Conservation (phyloP, 257 asterid species). For the Solanum habrochaites region DNA sequence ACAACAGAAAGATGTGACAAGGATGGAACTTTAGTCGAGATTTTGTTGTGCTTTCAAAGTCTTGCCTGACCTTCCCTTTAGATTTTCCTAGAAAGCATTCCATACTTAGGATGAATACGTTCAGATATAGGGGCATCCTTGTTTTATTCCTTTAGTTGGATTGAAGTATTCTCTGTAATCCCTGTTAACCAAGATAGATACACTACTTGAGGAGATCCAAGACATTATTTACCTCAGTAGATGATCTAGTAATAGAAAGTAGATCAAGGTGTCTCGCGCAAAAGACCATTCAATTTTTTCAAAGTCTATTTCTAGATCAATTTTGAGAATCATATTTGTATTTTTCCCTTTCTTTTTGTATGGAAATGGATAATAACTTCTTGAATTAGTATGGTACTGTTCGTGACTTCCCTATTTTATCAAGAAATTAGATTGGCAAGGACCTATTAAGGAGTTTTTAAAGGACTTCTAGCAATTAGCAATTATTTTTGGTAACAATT, state of each 20-base stretch:
- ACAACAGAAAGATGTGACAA: too few relatives aligned
- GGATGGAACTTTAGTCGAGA: background rate
- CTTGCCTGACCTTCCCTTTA: too few relatives aligned
- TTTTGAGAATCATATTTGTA: too few relatives aligned
- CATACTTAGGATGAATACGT: too few relatives aligned
- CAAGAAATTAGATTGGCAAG: background rate
- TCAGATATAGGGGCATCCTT: background rate
- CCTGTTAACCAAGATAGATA: background rate
- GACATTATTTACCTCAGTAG: background rate
- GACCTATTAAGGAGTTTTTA: too few relatives aligned
- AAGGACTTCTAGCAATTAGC: too few relatives aligned
- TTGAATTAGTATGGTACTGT: background rate
- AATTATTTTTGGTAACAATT: too few relatives aligned
- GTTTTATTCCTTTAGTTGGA: background rate
- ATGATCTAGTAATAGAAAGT: background rate
- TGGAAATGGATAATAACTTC: too few relatives aligned
- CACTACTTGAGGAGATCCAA: too few relatives aligned
- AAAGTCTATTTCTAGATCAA: too few relatives aligned
- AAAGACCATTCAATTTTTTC: background rate
- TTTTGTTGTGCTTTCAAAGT: background rate
- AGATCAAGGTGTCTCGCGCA: background rate
- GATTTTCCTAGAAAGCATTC: too few relatives aligned
- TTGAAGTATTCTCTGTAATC: rapidly evolving
- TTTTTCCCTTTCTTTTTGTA: background rate
- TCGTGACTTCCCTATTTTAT: too few relatives aligned